A percentile compares a stretch with the other conserved stretches of the same genome.
phyloP scores from a whole-genome alignment of 2,329 filamentous ascomycete genomes.

The Cordyceps cateniannulata region DNA sequence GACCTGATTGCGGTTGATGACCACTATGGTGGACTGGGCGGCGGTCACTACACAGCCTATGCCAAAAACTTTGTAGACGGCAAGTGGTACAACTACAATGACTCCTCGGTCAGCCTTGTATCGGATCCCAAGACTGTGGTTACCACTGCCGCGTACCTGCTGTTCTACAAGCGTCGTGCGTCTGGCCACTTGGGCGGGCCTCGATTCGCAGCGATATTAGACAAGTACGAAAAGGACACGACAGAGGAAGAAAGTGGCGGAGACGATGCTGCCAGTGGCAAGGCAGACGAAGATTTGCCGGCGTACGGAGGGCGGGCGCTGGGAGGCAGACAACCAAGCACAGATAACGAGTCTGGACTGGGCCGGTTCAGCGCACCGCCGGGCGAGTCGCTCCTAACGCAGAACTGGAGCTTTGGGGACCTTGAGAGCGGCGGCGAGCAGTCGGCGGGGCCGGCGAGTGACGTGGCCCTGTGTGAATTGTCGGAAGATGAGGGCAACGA shows the following conservation, averaged over 20 bases:
- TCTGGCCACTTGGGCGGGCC: constrained; percentile 70
- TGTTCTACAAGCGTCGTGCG: constrained; percentile 91
- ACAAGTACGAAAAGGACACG: constrained; percentile 49
- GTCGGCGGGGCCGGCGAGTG: constrained; percentile 34
- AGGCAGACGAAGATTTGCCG: constrained; percentile 25
- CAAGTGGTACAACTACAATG: constrained; percentile 95
- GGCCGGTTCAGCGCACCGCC: constrained; percentile 19
- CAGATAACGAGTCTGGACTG: constrained; percentile 39
- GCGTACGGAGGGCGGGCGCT: constrained; percentile 24
- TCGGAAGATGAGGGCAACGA: constrained; percentile 27
- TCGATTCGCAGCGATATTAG: constrained; percentile 63
- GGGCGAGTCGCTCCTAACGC: constrained; percentile 30
- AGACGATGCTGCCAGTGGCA: constrained; percentile 32
- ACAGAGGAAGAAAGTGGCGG: constrained; percentile 39
- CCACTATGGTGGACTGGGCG: constrained; percentile 87
- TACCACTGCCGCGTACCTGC: constrained; percentile 74
- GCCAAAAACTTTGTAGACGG: constrained; percentile 87
- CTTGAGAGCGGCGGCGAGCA: constrained; percentile 26
- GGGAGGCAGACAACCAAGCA: constrained; percentile 32
- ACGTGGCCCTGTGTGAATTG: constrained; percentile 37
- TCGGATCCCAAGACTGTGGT: constrained; percentile 58
- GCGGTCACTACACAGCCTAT: constrained; percentile 93
- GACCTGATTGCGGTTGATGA: constrained; percentile 95
- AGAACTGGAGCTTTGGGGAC: constrained; percentile 42
- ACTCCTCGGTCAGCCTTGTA: constrained; percentile 63